Evolutionary conservation across 345 rosid species (phyloP), one percentile per base, ranked within the genome.

Genomic region (Hirschfeldia incana): DNA sequence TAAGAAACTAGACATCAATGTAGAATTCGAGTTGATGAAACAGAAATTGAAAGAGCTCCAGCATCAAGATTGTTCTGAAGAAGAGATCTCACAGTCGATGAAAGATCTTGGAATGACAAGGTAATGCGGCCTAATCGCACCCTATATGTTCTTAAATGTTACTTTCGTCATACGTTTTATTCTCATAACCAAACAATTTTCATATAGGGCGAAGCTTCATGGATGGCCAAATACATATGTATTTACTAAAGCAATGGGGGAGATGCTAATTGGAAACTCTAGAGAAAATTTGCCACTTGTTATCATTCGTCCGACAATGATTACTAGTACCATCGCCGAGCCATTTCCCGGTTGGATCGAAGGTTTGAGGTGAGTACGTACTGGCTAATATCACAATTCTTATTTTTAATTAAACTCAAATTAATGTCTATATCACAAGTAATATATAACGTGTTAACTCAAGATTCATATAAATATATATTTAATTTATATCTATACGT

Each of bases 311-410:
- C 96, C 97, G 7, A 85, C 93, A 3, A 89, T 92, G 70, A 70
- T 92, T 12, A 88, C 88, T 34, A 88, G 97, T 76, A 92, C 97
- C 53, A 81, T 74, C 63, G 80, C 81, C 27, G 96, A 92, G 67
- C 96, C 97, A 29, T 92, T 92, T 69, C 90, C 94, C 0, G 96
- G 97, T n/a, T 92, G 97, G 97, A 85, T 84, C 70, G 96, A 92
- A 86, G 96, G 97, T 6, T 42, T 85, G 29, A 90, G 94, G 97
- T 88, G 57, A 60, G 37, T 37, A 11, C 33, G 37, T 37, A 11
- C 33, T 58, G 6, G 10, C 39, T 64, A 37, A 63, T 70, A 70
- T 15, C 44, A 32, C 5, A 44, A 27, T 44, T 27, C 10, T 28
- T 21, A 21, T 21, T 21, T 21, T 21, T 21, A 21, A 21, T 21